Base-by-base conservation (phyloP, 2,329 filamentous ascomycete genomes). In the Botrytis galanthina region DNA sequence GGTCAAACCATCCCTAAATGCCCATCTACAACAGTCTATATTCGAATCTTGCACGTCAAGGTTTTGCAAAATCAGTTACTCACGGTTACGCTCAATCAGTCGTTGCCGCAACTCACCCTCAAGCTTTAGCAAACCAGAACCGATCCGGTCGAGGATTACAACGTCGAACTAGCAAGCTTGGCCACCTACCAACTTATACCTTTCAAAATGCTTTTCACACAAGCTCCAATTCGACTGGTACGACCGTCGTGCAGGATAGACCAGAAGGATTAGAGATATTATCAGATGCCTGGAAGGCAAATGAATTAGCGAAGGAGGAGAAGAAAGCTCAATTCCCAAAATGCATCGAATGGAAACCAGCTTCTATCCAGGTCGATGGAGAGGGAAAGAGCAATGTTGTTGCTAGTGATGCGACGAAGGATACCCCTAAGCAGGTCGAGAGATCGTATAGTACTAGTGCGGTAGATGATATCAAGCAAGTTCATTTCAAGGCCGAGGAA, bases 31-130 rank as follows among this genome's bases (percentile, higher is more conserved):
- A 89, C 76, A 89, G 88, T 81, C 85, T 91, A 78, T 91, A 90
- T 84, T 87, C 89, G 85, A 91, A 88, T 87, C 93, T 98, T 88
- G 94, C 97, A 90, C 95, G 96, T 87, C 93, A 95, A 89, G 95
- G 93, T 92, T 92, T 98, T 85, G 91, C 93, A 82, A 98, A 98
- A 87, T 94, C 95, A 81, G 92, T 98, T 84, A 95, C 94, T 83
- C 94, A 98, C 89, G 95, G 95, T 85, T 98, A 98, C 89, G 95
- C 95, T 80, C 95, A 98, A 84, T 97, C 95, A 76, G 92, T 98
- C 85, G 94, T 99, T 85, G 96, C 96, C 81, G 95, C 94, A 80
- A 94, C 94, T 77, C 94, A 97, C 76, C 89, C 88, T 73, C 95
- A 91, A 88, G 94, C 91, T 87, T 90, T 85, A 82, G 94, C 89